Percentiles rank a stretch among this genome's conserved stretches.
These are phyloP conservation scores for Nakazawaea ernobii DNA, from an alignment of 805 yeast genomes.

Conservation along the genomic window DNA sequence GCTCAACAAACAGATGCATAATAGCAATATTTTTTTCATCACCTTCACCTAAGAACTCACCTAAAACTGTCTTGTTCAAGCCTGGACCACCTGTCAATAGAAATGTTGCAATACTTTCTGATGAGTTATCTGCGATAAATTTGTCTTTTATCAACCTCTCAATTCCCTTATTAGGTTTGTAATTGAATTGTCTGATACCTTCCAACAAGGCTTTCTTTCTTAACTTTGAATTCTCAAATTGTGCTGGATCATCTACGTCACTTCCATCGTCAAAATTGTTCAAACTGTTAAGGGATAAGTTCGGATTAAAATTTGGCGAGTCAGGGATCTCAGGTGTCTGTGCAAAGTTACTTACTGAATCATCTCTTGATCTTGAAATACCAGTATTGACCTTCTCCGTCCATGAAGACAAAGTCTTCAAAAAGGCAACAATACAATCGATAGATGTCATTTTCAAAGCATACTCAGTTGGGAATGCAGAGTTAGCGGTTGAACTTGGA, in stretches of 20 bases:
- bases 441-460: constrained; percentile 80
- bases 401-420: constrained; percentile 82
- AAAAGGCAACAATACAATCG: constrained; percentile 72
- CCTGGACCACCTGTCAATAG: constrained; percentile 64
- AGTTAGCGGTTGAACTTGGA: constrained; percentile 50
- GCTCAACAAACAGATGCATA: constrained; percentile 92
- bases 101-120: constrained; percentile 70
- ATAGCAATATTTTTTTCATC: constrained; percentile 68
- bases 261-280: constrained; percentile 13
- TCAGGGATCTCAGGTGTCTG: constrained; percentile 4
- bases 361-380: constrained; percentile 18
- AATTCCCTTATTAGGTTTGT: constrained; percentile 79
- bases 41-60: constrained; percentile 91
- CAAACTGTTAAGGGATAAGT: constrained; percentile 12
- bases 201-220: constrained; percentile 77
- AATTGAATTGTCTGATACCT: constrained; percentile 75
- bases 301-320: constrained; percentile 8
- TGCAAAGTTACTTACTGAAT: constrained; percentile 19
- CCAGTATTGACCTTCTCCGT: constrained; percentile 46
- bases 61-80: constrained; percentile 76
- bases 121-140: constrained; percentile 55
- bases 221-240: constrained; percentile 79
- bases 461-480: constrained; percentile 66
- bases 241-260: constrained; percentile 61
- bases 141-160: constrained; percentile 53